Evolutionary conservation across 495 filamentous ascomycete species (phyloP), one percentile per base, ranked within the genome.

Genomic region (Glutinoglossum americanum): DNA sequence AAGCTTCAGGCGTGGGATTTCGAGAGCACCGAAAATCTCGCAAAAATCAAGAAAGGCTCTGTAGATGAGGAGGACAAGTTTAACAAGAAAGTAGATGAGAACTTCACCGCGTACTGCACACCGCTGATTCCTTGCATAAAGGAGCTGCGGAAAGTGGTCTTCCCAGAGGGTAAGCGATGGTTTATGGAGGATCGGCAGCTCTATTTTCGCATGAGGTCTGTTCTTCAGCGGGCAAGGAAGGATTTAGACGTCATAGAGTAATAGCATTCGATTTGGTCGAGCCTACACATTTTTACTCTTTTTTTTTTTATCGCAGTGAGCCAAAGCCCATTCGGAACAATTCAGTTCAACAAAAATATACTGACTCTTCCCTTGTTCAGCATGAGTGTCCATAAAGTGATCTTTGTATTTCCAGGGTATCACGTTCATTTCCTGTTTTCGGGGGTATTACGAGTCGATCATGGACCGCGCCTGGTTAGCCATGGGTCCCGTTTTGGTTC

Each of bases 41-140:
- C 62, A 26, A 58, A 61, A 33, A 28, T 64, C 19, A 68, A 69
- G 54, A 61, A 56, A 37, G 64, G 67, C 21, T 53, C 41, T 9
- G 60, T 71, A 17, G 49, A 51, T 57, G 59, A 71, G 51, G 65
- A 74, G 59, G 61, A 60, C 21, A 62, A 64, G 56, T 73, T 74
- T 60, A 49, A 57, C 19, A 61, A 63, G 56, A 57, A 60, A 26
- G 58, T 64, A 41, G 51, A 64, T 48, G 58, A 63, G 51, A 57
- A 67, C 45, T 69, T 71, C 54, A 70, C 69, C 26, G 26, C 60
- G n/a, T 65, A 71, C 54, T 69, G 66, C 57, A 55, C 62, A 45
- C 60, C 65, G 59, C 61, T 72, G 26, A 66, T 67, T 27, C 64
- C 66, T 41, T 70, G 65, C 57, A 62, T 70, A 51, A 61, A 71